These are phyloP conservation scores for Salix viminalis DNA, from an alignment of 345 rosid species.

Conservation along the genomic window DNA sequence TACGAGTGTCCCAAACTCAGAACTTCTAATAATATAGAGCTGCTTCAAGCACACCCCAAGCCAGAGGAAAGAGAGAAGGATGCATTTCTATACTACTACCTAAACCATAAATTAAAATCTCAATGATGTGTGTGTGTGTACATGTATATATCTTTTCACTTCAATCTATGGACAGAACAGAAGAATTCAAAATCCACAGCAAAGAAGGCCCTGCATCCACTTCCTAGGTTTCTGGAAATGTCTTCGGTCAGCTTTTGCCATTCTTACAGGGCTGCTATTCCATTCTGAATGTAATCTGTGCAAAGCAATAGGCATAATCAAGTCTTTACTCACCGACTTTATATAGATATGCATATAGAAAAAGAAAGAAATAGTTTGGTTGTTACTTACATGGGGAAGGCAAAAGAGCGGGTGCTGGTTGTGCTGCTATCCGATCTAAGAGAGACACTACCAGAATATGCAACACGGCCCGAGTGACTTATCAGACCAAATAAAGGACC, in stretches of 20 bases:
- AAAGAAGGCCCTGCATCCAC: slow-evolving; percentile 63
- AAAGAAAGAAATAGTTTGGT: neutral
- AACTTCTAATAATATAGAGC: neutral
- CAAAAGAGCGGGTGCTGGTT: slow-evolving; percentile 84
- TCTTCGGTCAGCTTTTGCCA: slow-evolving; percentile 69
- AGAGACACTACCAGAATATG: slow-evolving; percentile 74
- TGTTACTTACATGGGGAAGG: slow-evolving; percentile 70
- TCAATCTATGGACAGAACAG: slow-evolving; percentile 31
- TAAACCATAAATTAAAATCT: slow-evolving; percentile 4
- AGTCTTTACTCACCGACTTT: neutral
- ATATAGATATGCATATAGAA: neutral
- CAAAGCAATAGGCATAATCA: neutral
- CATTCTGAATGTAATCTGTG: slow-evolving; percentile 86
- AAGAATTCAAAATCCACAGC: slow-evolving; percentile 80
- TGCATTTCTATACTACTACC: slow-evolving; percentile 14
- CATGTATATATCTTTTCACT: slow-evolving; percentile 4
- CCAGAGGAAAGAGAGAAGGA: neutral
- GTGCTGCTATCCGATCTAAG: slow-evolving; percentile 90
- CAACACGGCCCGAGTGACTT: slow-evolving; percentile 60
- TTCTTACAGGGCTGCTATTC: slow-evolving; percentile 88
- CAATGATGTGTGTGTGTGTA: neutral
- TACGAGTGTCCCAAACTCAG: neutral
- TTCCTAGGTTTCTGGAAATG: slow-evolving; percentile 44
- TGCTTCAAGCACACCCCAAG: slow-evolving; percentile 5
- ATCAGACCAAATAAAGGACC: slow-evolving; percentile 54